These are phyloP conservation scores for Aspergillus baeticus DNA, from an alignment of 495 filamentous ascomycete species.

Conservation along the genomic window DNA sequence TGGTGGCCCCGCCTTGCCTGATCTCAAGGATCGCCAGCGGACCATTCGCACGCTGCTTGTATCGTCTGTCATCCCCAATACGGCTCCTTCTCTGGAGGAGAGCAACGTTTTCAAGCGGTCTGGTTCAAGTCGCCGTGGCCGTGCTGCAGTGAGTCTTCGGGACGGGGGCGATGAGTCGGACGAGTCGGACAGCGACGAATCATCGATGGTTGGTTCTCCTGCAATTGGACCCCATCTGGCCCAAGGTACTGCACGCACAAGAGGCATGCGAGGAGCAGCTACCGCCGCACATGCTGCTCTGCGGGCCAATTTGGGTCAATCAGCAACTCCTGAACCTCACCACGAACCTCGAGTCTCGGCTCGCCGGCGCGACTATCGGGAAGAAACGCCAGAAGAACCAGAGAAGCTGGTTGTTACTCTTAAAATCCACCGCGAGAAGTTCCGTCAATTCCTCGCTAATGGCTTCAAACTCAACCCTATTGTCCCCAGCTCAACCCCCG, in stretches of 20 bases:
- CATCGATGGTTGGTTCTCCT: slow-evolving; percentile 76
- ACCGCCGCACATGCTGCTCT: slow-evolving; percentile 74
- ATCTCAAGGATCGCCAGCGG: slow-evolving; percentile 90
- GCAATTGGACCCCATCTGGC: slow-evolving; percentile 65
- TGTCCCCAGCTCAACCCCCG: slow-evolving; percentile 21
- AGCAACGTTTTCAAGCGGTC: slow-evolving; percentile 80
- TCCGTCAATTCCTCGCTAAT: slow-evolving; percentile 59
- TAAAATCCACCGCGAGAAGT: slow-evolving; percentile 59
- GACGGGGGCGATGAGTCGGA: slow-evolving; percentile 81
- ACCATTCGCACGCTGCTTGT: slow-evolving; percentile 90
- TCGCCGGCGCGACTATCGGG: slow-evolving; percentile 61
- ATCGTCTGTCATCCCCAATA: slow-evolving; percentile 85
- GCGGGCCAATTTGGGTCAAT: slow-evolving; percentile 75
- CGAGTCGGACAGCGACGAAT: slow-evolving; percentile 84
- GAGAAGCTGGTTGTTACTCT: slow-evolving; percentile 70
- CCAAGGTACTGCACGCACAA: slow-evolving; percentile 78
- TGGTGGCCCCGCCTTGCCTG: slow-evolving; percentile 90
- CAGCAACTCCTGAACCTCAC: slow-evolving; percentile 81
- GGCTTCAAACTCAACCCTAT: slow-evolving; percentile 31
- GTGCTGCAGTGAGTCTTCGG: slow-evolving; percentile 43
- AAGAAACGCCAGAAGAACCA: slow-evolving; percentile 68
- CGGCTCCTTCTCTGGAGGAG: slow-evolving; percentile 75
- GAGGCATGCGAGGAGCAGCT: slow-evolving; percentile 82
- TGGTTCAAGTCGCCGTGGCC: slow-evolving; percentile 51
- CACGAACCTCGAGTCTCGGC: slow-evolving; percentile 69